Conservation (phyloP, 73 alveolate genomes). For the Paramecium caudatum region DNA sequence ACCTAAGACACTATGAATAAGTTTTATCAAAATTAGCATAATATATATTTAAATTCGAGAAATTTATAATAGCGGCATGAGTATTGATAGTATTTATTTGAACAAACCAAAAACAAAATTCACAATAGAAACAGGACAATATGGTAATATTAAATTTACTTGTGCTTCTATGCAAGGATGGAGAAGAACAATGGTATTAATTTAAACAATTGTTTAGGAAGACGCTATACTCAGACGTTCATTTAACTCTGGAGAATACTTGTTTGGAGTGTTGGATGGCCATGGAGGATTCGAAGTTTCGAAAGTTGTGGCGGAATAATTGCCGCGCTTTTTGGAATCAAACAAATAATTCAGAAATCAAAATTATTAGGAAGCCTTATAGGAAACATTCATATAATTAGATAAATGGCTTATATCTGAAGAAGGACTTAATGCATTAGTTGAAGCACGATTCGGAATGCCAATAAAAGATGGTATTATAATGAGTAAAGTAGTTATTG, state of each 20-base stretch:
- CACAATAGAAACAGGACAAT: neutral
- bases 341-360: constrained; percentile 39
- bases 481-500: neutral
- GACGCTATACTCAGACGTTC: constrained; percentile 23
- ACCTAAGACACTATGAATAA: no score
- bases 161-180: constrained; percentile 69
- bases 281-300: constrained; percentile 97
- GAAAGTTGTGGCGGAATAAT: constrained; percentile 56
- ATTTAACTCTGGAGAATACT: neutral
- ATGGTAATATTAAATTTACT: neutral
- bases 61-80: no score
- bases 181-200: constrained; percentile 50
- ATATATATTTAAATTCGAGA: no score
- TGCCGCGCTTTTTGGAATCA: constrained; percentile 67
- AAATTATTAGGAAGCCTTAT: constrained; percentile 82
- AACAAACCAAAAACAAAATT: constrained; percentile 46
- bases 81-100: constrained; percentile 55
- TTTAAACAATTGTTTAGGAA: neutral
- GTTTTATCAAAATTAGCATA: constrained; percentile 63
- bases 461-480: neutral
- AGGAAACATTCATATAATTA: constrained; percentile 79
- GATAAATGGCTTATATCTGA: constrained; percentile 81
- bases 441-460: constrained; percentile 15
- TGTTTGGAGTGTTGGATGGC: constrained; percentile 94
- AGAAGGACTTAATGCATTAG: constrained; percentile 67